Evolutionary conservation across 768 basidiomycete genomes (phyloP), one percentile per base, ranked within the genome.

Genomic region (Calocybe gangraenosa): DNA sequence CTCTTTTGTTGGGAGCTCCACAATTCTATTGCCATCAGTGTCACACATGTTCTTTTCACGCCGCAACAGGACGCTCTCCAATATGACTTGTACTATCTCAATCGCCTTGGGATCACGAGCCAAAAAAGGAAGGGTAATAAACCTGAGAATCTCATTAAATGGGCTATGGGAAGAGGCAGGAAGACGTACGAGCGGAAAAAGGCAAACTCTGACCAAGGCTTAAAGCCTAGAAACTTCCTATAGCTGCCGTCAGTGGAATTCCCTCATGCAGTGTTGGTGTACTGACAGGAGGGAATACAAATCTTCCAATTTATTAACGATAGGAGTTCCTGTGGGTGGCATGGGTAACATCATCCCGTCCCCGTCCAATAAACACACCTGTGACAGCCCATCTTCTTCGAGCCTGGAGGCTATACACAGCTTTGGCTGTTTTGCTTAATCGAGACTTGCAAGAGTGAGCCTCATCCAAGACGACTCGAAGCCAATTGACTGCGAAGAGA

Each of bases 371-470:
- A 11, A 19, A 42, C 60, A 17, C 52, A 76, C 86, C 92, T 10
- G 92, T 95, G 21, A 95, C 81, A 2, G 91, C 91, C 95, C 95
- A 98, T 51, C 87, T 75, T 37, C 90, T 70, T 49, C 82, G 73
- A 3, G 87, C 87, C 17, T 73, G 76, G 8, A 98, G 71, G 4
- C 88, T 88, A 60, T 87, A 97, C 36, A 89, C 89, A 6, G 95
- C 87, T 54, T 84, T 87, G 0, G 92, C 91, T 11, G 88, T 90
- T 62, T 88, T 87, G 56, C 90, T 93, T 5, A 77, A 75, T 18
- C 94, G 77, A 10, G 88, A 92, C 66, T 96, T 97, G 70, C 91
- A 93, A 49, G 88, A 81, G 63, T 98, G 95, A 2, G 95, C 95
- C 65, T 98, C 95, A 58, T 98, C 95, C 7, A 94, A 74, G 25